Evolutionary conservation across 73 alveolate species (phyloP), one percentile per base, ranked within the genome.

Genomic region (Vitrella brassicaformis): DNA sequence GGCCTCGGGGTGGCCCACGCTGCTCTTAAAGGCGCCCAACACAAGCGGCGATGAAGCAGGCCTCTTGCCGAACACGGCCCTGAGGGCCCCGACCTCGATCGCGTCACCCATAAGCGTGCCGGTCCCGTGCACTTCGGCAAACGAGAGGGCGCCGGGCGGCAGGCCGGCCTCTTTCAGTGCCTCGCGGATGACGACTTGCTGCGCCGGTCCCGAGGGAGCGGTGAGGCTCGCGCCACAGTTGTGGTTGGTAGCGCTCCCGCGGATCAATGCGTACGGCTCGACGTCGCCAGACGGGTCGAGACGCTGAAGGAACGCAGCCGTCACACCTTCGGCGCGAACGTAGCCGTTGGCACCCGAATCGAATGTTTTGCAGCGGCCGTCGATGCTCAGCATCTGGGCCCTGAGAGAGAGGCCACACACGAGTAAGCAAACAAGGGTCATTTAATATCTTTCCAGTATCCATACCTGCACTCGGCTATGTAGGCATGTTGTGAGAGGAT

Each of bases 1-100:
- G 14, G 69, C 78, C 47, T 71, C 78, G 25, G 45, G 28, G 69
- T 45, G 68, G 29, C 78, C 78, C 78, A 71, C 28, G 69, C 45
- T 71, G 27, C 47, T 14, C 47, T 71, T 71, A 46, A 71, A 47
- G 26, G 70, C 68, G 10, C 78, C 78, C 19, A 47, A 26, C 14
- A 25, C 30, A 10, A 69, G 29, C 14, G 56, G 22, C 56, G 56
- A 39, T 8, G 56, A 14, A 39, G 4, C 56, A 39, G 22, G 56
- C 22, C 22, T 39, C 4, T 4, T 14, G 22, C 14, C 56, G 14
- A 8, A 39, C 56, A 39, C 56, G 14, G 56, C 56, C 56, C 14
- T 39, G 56, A 39, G 4, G 56, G 56, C 56, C 56, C 56, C 56
- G 56, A 39, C 56, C 56, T 39, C 56, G 14, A 39, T 39, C 56